These are phyloP conservation scores for Taxillus chinensis DNA, from an alignment of 164 flowering plant genomes.

Conservation along the genomic window DNA sequence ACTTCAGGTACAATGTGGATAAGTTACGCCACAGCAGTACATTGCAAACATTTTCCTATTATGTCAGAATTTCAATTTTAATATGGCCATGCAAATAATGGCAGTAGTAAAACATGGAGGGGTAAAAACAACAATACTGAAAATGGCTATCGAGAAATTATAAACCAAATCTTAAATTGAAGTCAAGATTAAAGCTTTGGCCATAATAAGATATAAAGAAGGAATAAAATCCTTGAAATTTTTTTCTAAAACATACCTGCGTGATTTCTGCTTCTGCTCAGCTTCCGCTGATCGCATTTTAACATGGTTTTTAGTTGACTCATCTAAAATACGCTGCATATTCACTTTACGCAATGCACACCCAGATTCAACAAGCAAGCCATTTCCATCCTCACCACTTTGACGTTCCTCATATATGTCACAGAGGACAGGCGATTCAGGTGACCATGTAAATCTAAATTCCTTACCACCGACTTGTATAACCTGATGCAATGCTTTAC, in stretches of 20 bases:
- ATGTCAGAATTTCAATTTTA: too few species aligned
- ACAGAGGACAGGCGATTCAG: conserved; percentile 68
- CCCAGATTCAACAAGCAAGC: conserved; percentile 89
- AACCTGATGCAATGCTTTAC: conserved; percentile 36
- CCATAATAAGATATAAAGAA: neutral
- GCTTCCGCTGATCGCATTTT: conserved; percentile 96
- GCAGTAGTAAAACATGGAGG: neutral
- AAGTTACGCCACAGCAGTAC: too few species aligned
- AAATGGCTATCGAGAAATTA: too few species aligned
- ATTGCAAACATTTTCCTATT: too few species aligned
- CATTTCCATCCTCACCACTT: conserved; percentile 77
- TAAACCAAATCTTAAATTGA: too few species aligned
- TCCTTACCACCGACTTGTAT: conserved; percentile 92
- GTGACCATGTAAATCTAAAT: conserved; percentile 85
- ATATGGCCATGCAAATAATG: neutral
- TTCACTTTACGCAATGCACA: conserved; percentile 88
- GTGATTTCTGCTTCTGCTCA: conserved; percentile 60
- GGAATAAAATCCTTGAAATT: neutral
- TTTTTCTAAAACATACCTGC: conserved; percentile 51
- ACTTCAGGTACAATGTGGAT: too few species aligned
- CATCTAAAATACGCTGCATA: conserved; percentile 85
- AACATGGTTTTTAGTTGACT: conserved; percentile 85
- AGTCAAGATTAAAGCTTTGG: neutral
- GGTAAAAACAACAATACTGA: too few species aligned
- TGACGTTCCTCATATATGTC: conserved; percentile 88